Conservation (phyloP, 2,329 filamentous ascomycete species). For the Penicillium sp. region DNA sequence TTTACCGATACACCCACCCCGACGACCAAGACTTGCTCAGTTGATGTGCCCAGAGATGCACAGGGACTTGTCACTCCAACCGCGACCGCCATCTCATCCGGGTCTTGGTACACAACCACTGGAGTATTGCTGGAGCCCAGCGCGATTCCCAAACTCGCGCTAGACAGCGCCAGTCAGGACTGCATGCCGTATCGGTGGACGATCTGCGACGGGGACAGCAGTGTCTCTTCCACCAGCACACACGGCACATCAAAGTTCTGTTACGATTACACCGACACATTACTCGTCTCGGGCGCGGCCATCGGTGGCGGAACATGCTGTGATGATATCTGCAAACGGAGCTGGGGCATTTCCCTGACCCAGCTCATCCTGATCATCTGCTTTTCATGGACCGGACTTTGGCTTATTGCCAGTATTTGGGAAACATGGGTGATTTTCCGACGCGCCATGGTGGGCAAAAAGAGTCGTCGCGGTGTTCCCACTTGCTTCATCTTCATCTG, state of each 20-base stretch:
- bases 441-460: conserved; percentile 9
- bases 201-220: neutral
- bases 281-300: conserved; percentile 3
- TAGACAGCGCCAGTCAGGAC: conserved; percentile 3
- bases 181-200: conserved; percentile 7
- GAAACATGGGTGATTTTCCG: conserved; percentile 13
- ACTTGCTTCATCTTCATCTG: conserved; percentile 8
- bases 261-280: conserved; percentile 2
- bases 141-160: conserved; percentile 6
- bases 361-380: conserved; percentile 7
- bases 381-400: conserved; percentile 12
- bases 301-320: conserved; percentile 12
- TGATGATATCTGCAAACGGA: conserved; percentile 10
- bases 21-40: conserved; percentile 1
- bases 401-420: conserved; percentile 6
- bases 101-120: conserved; percentile 6
- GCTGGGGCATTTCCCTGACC: conserved; percentile 7
- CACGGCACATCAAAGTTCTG: neutral
- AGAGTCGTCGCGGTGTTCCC: conserved; percentile 8
- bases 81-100: conserved; percentile 1
- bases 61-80: conserved; percentile 1
- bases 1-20: no score
- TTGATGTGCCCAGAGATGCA: conserved; percentile 6
- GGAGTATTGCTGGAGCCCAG: conserved; percentile 5
- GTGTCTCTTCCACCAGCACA: neutral